Evolutionary conservation across 805 yeast genomes (phyloP), one percentile per base, ranked within the genome.

Genomic region (Candida nitratophila): DNA sequence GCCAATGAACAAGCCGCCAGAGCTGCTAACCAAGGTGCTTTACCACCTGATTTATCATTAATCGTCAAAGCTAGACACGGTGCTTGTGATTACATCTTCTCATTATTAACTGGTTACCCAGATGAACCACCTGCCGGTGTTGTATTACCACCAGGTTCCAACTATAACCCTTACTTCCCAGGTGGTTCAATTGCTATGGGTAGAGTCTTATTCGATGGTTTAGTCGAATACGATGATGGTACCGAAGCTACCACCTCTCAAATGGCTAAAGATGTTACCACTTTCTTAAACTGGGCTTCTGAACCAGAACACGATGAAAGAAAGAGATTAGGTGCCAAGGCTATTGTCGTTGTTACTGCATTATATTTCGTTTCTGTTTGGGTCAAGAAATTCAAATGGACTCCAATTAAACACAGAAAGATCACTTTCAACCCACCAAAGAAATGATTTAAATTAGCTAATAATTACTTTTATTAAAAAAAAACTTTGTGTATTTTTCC

Each of bases 101-200:
- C 97, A 27, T 73, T 93, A 63, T 83, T 93, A 69, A 93, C 98
- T 50, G 99, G 99, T 64, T 93, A 93, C 76, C 98, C 98, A 60
- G 99, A 93, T 40, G 98, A 93, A 50, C 86, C 96, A 49, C 99
- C 99, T 56, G 98, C 96, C 29, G 99, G 99, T 75, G 96, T 87
- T 48, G 76, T 68, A 42, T 76, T 93, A 59, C 95, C 98, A 47
- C 85, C 87, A 50, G 99, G 99, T 52, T 69, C 95, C 50, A 93
- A 93, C 83, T 93, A 93, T 74, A 93, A 93, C 79, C 99, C 99
- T 63, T 93, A 93, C 78, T 93, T 93, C 96, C 98, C 99, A 67
- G 98, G 98, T 73, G 98, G 99, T 54, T 78, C 97, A 37, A 91
- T 93, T 74, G 99, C 96, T 57, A 93, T 93, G 99, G 98, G 87